Conservation (phyloP, 2,329 filamentous ascomycete genomes). For the Ascochyta koolunga region DNA sequence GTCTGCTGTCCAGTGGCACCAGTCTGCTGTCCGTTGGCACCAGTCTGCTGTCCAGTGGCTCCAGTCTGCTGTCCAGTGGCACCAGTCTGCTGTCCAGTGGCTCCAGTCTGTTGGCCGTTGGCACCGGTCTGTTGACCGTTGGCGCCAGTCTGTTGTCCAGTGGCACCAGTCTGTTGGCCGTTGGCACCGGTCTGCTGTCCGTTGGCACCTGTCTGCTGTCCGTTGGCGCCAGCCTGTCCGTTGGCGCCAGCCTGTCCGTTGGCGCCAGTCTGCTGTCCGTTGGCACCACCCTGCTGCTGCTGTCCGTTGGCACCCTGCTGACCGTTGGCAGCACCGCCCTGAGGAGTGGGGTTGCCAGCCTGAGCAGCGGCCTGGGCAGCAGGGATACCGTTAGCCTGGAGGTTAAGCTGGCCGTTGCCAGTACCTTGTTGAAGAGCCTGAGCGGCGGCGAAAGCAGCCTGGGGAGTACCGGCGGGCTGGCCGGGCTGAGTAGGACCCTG, state of each 20-base stretch:
- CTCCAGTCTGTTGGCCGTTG: background rate
- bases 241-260: background rate
- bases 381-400: conserved; percentile 23
- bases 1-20: background rate
- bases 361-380: conserved; percentile 14
- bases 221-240: background rate
- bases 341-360: conserved; percentile 10
- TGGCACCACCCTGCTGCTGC: background rate
- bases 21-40: background rate
- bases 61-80: no score
- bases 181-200: background rate
- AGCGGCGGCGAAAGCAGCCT: conserved; percentile 39
- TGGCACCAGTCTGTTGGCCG: background rate
- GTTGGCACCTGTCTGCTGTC: background rate
- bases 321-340: background rate
- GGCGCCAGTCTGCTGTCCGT: background rate
- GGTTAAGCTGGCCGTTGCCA: conserved; percentile 37
- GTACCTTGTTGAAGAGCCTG: conserved; percentile 34
- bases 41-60: background rate
- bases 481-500: conserved; percentile 38
- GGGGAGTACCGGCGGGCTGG: conserved; percentile 37
- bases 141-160: background rate
- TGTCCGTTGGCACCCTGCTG: background rate
- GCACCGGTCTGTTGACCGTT: background rate
- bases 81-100: background rate